Percentiles rank a stretch among this genome's conserved stretches.
Conservation (phyloP, 106 monocot genomes). For the Dendrobium catenatum region DNA sequence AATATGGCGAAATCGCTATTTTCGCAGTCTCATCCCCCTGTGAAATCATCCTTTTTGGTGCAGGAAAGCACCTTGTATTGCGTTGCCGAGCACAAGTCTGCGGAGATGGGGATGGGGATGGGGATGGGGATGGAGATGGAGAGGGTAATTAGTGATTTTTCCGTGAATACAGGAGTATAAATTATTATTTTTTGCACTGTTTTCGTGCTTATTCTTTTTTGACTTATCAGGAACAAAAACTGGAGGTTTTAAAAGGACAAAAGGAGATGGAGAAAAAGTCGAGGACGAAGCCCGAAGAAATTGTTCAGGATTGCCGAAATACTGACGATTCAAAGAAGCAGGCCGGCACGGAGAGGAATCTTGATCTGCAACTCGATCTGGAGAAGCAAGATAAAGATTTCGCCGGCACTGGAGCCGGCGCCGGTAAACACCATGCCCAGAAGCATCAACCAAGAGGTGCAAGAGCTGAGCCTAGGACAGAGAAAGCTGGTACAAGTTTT, state of each 20-base stretch:
- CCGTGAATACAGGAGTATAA: neutral
- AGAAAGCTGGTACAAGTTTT: constrained; percentile 30
- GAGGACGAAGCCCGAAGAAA: constrained; percentile 12
- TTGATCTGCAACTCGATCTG: constrained; percentile 54
- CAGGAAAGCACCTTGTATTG: constrained; percentile 29
- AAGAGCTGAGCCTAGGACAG: constrained; percentile 37
- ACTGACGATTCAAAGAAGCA: constrained; percentile 26
- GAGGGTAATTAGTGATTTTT: constrained; percentile 31
- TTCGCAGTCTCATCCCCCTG: constrained; percentile 58
- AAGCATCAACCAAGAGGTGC: constrained; percentile 31
- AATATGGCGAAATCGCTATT: neutral
- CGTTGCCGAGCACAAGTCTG: constrained; percentile 20
- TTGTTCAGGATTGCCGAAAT: constrained; percentile 9
- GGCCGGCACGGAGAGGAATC: constrained; percentile 25
- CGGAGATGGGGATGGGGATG: constrained; percentile 19
- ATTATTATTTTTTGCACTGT: neutral
- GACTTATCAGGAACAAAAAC: constrained; percentile 17
- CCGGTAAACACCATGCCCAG: constrained; percentile 16
- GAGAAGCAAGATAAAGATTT: constrained; percentile 47
- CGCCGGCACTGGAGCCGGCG: constrained; percentile 10
- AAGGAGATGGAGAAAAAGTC: constrained; percentile 21
- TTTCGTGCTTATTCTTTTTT: neutral
- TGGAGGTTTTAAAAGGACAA: constrained; percentile 21
- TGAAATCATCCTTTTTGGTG: constrained; percentile 50
- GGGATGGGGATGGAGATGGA: constrained; percentile 26